Percentiles rank a stretch among this genome's conserved stretches.
phyloP scores from a whole-genome alignment of 2,329 filamentous ascomycete species.

The Pseudocercospora eumusae region DNA sequence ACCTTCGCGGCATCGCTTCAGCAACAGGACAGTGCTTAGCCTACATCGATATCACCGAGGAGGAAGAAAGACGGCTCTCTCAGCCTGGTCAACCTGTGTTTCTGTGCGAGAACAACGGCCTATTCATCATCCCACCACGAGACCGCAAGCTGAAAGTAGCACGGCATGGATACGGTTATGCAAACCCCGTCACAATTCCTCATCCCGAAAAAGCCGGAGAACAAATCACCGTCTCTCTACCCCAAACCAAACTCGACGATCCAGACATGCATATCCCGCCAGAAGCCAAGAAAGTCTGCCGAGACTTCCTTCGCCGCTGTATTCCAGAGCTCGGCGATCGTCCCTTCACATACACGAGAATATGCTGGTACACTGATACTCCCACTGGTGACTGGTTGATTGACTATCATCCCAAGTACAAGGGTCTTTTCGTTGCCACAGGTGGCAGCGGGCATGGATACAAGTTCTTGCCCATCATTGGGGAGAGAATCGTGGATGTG shows the following conservation, averaged over 20 bases:
- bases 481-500: constrained; percentile 57
- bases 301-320: constrained; percentile 61
- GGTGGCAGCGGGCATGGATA: constrained; percentile 64
- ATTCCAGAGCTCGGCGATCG: constrained; percentile 43
- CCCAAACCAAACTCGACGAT: constrained; percentile 52
- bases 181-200: constrained; percentile 49
- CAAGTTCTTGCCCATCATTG: constrained; percentile 62
- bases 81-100: constrained; percentile 64
- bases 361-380: constrained; percentile 61
- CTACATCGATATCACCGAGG: constrained; percentile 72
- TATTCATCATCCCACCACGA: constrained; percentile 72
- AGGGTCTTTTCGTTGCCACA: constrained; percentile 60
- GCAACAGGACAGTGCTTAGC: constrained; percentile 81
- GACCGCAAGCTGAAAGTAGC: constrained; percentile 51
- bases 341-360: constrained; percentile 50
- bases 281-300: constrained; percentile 64
- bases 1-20: constrained; percentile 72
- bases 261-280: constrained; percentile 50
- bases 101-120: constrained; percentile 68
- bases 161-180: constrained; percentile 53
- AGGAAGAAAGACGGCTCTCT: constrained; percentile 66
- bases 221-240: constrained; percentile 51
- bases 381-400: constrained; percentile 59
- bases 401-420: constrained; percentile 52
- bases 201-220: constrained; percentile 47